Base-by-base conservation (phyloP, 495 filamentous ascomycete genomes). In the Neurospora terricola region DNA sequence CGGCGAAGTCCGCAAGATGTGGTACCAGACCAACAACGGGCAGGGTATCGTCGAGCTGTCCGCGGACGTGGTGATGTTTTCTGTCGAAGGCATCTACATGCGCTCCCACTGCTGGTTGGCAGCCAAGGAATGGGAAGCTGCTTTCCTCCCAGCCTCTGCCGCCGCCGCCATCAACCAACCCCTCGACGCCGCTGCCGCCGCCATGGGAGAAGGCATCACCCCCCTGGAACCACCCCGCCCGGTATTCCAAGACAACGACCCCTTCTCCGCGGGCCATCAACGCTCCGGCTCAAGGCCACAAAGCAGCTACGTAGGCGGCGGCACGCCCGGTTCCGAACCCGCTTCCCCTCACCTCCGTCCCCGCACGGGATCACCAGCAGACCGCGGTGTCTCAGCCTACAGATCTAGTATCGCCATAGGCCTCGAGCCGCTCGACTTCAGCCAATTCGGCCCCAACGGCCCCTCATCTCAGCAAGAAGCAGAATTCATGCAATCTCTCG, bases 61-160 rank as follows among this genome's bases (percentile, higher is more conserved):
- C 5, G 86, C 89, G 21, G 93, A 97, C 77, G 87, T 95, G 11
- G 91, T 97, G 72, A 90, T 97, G 76, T 93, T 97, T 76, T 91
- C 93, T 21, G 89, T 96, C 36, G 95, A 98, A 77, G 94, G 91
- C 68, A 91, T 93, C 70, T 99, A 97, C 81, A 90, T 91, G 38
- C 91, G 94, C 36, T 93, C 90, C 75, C 96, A 98, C 81, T 97
- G 94, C 83, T 99, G 96, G 96, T 81, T 90, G 70, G 87, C 91
- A 59, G 94, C 93, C 16, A 90, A 92, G 79, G 87, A 89, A 72
- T 97, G 93, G 93, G 78, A 83, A 48, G 74, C 78, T 37, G 4
- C 37, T 45, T 6, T 40, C 23, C 30, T 73, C 77, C 71, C 75
- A 70, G 74, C 45, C 4, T 37, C 71, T 30, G 34, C 34, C 9